Base-by-base conservation (phyloP, 345 rosid genomes). In the Populus simonii region DNA sequence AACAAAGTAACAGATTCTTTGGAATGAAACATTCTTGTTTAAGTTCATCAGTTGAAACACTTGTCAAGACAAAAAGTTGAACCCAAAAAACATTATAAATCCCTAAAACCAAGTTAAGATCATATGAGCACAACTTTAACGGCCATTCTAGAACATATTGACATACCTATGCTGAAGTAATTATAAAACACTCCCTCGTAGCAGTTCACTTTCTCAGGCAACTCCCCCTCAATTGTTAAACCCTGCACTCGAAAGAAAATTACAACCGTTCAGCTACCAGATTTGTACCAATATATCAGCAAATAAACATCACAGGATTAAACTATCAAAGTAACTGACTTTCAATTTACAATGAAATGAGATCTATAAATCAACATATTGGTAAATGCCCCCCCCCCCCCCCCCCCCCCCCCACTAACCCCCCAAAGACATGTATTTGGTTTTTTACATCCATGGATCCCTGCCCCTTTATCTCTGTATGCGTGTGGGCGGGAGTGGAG, bases 131-230 rank as follows among this genome's bases (percentile, higher is more conserved):
- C 1, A n/a, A 63, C 41, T n/a, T 63, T 66, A 53, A 12, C 3
- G 15, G 39, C 36, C 27, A 67, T 43, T 77, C 72, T 35, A 76
- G 71, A 38, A 68, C 59, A 49, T 74, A 17, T 22, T 53, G 75
- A 36, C 74, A 78, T 86, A 93, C 98, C 99, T 84, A 96, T 88
- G 82, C 99, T 94, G 80, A 89, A 96, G 84, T 96, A 96, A 84
- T 92, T 96, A 80, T 94, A 94, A 76, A 96, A 94, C 29, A 94
- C 94, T 82, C 99, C 97, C 83, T 88, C 94, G 73, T 91, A 89
- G 73, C 88, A 88, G 43, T 80, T 87, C 57, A 75, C 68, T 41
- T 85, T 83, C 75, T 89, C 94, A 47, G 92, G 92, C 81, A 87
- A 67, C 57, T 84, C 82, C 79, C 93, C 97, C 9, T 88, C 96